A percentile compares a stretch with the other conserved stretches of the same genome.
Conservation (phyloP, 2,329 filamentous ascomycete species). For the Furcasterigmium furcatum region DNA sequence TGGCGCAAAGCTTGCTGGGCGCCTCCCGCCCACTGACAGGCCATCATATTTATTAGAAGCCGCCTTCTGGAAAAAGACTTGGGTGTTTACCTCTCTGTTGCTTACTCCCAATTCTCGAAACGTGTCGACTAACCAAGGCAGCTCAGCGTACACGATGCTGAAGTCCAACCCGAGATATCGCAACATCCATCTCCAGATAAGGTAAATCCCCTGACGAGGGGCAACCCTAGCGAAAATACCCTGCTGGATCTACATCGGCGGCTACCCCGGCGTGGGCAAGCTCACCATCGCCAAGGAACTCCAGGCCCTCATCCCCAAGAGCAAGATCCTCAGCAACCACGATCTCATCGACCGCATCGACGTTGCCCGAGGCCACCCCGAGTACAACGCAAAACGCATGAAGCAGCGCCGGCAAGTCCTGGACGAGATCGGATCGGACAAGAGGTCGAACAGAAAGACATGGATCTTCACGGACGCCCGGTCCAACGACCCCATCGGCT, state of each 20-base stretch:
- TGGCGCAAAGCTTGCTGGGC: too few relatives aligned
- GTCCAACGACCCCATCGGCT: slow-evolving; percentile 5
- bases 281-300: slow-evolving; percentile 24
- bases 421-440: slow-evolving; percentile 7
- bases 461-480: slow-evolving; percentile 22
- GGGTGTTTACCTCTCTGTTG: too few relatives aligned
- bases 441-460: slow-evolving; percentile 3
- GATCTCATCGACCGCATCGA: slow-evolving; percentile 21
- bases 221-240: too few relatives aligned
- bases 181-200: too few relatives aligned
- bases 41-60: too few relatives aligned
- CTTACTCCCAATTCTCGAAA: too few relatives aligned
- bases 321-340: slow-evolving; percentile 24
- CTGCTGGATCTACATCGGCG: slow-evolving; percentile 24
- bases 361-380: slow-evolving; percentile 12
- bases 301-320: slow-evolving; percentile 16
- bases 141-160: too few relatives aligned
- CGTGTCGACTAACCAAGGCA: too few relatives aligned
- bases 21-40: too few relatives aligned
- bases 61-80: too few relatives aligned
- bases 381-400: slow-evolving; percentile 17
- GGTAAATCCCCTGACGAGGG: too few relatives aligned
- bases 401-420: slow-evolving; percentile 4
- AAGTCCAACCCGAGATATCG: too few relatives aligned
- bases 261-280: slow-evolving; percentile 26